Percentiles rank a stretch among this genome's conserved stretches.
phyloP scores from a whole-genome alignment of 306 rosid species.

The Prunus campanulata region DNA sequence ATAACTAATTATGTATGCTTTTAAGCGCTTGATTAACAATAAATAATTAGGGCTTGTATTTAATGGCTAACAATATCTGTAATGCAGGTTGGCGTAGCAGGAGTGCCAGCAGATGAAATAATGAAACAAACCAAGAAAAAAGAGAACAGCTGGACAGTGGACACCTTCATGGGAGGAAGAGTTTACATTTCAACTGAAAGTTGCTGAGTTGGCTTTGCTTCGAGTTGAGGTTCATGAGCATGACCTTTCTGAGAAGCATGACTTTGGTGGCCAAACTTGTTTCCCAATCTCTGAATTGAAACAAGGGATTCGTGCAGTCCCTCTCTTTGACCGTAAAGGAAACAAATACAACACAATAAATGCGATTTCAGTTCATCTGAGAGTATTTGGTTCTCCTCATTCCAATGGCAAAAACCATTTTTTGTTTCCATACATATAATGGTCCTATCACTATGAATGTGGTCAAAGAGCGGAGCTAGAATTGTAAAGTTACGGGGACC shows the following conservation, averaged over 20 bases:
- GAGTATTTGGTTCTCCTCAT: background rate
- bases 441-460: too few relatives aligned
- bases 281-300: constrained; percentile 55
- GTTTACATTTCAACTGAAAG: constrained; percentile 57
- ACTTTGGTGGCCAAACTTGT: constrained; percentile 74
- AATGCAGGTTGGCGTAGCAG: constrained; percentile 64
- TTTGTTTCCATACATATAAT: too few relatives aligned
- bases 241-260: constrained; percentile 59
- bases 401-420: too few relatives aligned
- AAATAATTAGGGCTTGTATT: background rate
- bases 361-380: constrained; percentile 46
- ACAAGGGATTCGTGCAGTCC: constrained; percentile 62
- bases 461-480: fast-evolving
- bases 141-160: constrained; percentile 65
- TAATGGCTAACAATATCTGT: constrained; percentile 7
- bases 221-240: constrained; percentile 62
- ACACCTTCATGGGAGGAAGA: constrained; percentile 64
- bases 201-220: constrained; percentile 66
- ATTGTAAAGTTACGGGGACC: too few relatives aligned
- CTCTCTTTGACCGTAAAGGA: constrained; percentile 51
- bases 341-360: constrained; percentile 49
- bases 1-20: background rate
- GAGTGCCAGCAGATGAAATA: constrained; percentile 54
- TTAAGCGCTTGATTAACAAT: background rate
- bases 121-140: constrained; percentile 58